A percentile compares a stretch with the other conserved stretches of the same genome.
Evolutionary conservation across 1,284 basidiomycete genomes (phyloP).

Genomic region (Moniliella sp.): DNA sequence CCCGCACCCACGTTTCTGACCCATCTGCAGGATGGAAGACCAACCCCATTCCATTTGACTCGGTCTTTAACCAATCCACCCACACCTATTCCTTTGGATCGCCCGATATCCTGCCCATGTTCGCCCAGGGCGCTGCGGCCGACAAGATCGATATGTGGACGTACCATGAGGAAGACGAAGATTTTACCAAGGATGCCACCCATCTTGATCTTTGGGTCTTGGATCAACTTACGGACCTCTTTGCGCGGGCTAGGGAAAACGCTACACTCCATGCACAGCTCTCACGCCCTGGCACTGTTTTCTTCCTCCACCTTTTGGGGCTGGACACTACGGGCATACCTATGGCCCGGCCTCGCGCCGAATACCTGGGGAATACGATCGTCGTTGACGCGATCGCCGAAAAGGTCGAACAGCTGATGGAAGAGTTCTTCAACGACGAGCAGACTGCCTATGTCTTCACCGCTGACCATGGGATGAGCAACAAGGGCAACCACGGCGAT

Average conservation of each 20-base stretch:
- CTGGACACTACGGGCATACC: slow-evolving; percentile 74
- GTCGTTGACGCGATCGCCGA: slow-evolving; percentile 58
- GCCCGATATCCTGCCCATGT: slow-evolving; percentile 77
- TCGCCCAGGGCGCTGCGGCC: slow-evolving; percentile 46
- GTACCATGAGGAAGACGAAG: slow-evolving; percentile 54
- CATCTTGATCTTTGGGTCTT: slow-evolving; percentile 59
- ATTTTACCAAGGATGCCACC: slow-evolving; percentile 43
- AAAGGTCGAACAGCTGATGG: slow-evolving; percentile 46
- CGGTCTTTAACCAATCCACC: slow-evolving; percentile 62
- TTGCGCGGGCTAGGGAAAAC: slow-evolving; percentile 7
- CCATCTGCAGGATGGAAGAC: slow-evolving; percentile 52
- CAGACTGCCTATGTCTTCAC: slow-evolving; percentile 63
- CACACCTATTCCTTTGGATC: slow-evolving; percentile 64
- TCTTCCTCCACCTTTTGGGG: slow-evolving; percentile 65
- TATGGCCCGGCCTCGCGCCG: slow-evolving; percentile 65
- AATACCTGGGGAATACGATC: slow-evolving; percentile 66
- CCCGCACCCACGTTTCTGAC: background rate
- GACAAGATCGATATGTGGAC: slow-evolving; percentile 55
- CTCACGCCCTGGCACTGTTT: slow-evolving; percentile 43
- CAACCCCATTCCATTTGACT: slow-evolving; percentile 74
- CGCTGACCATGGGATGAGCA: slow-evolving; percentile 74
- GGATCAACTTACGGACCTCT: slow-evolving; percentile 43
- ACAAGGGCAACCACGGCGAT: slow-evolving; percentile 70
- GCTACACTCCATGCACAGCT: slow-evolving; percentile 38
- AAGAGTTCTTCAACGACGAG: slow-evolving; percentile 40